Percentiles rank a stretch among this genome's conserved stretches.
phyloP scores from a whole-genome alignment of 2,329 filamentous ascomycete genomes.

The Graphium sp. region DNA sequence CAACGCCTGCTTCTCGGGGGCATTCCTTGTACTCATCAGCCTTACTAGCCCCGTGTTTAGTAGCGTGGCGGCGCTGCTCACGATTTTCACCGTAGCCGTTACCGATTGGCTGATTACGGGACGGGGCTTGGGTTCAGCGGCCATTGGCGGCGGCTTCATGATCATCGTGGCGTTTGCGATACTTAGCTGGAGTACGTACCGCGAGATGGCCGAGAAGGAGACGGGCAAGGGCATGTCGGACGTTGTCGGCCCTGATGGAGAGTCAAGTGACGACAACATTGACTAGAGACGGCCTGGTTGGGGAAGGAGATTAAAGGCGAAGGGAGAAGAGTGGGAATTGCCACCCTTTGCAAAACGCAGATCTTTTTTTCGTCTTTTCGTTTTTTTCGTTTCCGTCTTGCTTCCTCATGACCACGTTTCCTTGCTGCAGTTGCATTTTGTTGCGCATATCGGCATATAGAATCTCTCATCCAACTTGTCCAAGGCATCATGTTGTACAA shows the following conservation, averaged over 20 bases:
- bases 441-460: no score
- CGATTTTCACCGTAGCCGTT: constrained; percentile 90
- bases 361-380: neutral
- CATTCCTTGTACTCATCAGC: constrained; percentile 82
- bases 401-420: neutral
- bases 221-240: constrained; percentile 37
- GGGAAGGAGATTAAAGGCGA: neutral
- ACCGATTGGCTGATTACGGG: constrained; percentile 81
- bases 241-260: constrained; percentile 26
- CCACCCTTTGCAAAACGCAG: neutral
- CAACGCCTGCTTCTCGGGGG: constrained; percentile 85
- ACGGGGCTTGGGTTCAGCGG: constrained; percentile 54
- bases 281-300: neutral
- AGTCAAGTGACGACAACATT: constrained; percentile 14
- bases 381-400: neutral
- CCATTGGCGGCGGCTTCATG: constrained; percentile 65
- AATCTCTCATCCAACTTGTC: no score
- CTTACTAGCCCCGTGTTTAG: constrained; percentile 85
- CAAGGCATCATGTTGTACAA: no score
- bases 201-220: constrained; percentile 78
- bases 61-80: constrained; percentile 82
- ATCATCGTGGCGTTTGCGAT: constrained; percentile 83
- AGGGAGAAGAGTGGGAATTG: neutral
- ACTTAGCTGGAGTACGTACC: constrained; percentile 80
- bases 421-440: neutral